Evolutionary conservation across 441 rosid genomes (phyloP).

Genomic region (Lagerstroemia fauriei): DNA sequence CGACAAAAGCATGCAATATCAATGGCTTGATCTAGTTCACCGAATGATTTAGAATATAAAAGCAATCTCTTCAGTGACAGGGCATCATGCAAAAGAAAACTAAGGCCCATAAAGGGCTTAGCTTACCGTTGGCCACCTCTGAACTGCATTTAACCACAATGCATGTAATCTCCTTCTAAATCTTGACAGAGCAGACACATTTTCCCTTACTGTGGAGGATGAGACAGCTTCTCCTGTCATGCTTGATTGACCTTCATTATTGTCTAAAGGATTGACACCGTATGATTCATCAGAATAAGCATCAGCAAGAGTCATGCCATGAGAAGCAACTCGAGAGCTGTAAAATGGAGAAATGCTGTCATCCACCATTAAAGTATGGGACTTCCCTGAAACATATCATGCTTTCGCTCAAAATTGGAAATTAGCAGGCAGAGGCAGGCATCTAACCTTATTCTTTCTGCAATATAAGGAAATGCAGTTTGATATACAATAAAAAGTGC

Average conservation of each 20-base stretch:
- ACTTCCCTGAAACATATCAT: background rate
- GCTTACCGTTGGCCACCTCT: conserved; percentile 76
- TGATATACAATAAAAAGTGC: conserved; percentile 79
- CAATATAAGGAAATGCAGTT: conserved; percentile 76
- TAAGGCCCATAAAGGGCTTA: background rate
- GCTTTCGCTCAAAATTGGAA: background rate
- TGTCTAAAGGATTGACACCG: conserved; percentile 32
- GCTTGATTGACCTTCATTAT: conserved; percentile 38
- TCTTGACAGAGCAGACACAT: conserved; percentile 49
- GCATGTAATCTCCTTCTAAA: conserved; percentile 54
- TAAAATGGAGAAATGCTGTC: conserved; percentile 23
- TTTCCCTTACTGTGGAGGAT: conserved; percentile 41
- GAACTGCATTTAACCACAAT: conserved; percentile 54
- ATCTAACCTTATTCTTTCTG: conserved; percentile 77
- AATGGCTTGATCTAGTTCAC: background rate
- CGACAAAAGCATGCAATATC: background rate
- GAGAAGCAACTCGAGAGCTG: conserved; percentile 79
- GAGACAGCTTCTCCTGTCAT: conserved; percentile 41
- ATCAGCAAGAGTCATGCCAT: conserved; percentile 63
- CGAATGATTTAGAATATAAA: background rate
- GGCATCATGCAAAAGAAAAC: background rate
- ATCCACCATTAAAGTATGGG: background rate
- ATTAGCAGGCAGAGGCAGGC: conserved; percentile 1
- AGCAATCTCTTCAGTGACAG: background rate
- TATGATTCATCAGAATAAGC: conserved; percentile 49